Conservation (phyloP, 1,139 yeast genomes). For the Diutina ranongensis region DNA sequence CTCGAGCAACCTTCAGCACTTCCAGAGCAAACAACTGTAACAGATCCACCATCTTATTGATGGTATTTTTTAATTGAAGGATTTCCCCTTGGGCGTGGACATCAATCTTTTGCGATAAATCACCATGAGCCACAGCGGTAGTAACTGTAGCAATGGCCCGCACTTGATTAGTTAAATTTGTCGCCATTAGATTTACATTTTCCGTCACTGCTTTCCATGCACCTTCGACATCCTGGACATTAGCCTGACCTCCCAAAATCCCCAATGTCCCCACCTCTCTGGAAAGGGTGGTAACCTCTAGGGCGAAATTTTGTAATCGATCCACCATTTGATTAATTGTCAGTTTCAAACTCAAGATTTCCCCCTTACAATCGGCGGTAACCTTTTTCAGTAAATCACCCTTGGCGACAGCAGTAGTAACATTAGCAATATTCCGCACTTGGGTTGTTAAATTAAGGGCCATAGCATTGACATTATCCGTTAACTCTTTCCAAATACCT, state of each 20-base stretch:
- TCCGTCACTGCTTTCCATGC: constrained; percentile 91
- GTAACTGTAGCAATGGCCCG: constrained; percentile 86
- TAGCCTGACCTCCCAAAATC: constrained; percentile 83
- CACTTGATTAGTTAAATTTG: constrained; percentile 79
- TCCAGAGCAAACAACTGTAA: constrained; percentile 80
- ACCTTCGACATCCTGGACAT: constrained; percentile 86
- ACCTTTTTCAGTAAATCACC: constrained; percentile 82
- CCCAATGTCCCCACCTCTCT: constrained; percentile 88
- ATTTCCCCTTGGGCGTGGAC: constrained; percentile 88
- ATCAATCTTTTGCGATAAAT: constrained; percentile 74
- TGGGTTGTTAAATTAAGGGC: constrained; percentile 79
- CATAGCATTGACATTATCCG: constrained; percentile 88
- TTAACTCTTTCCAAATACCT: constrained; percentile 83
- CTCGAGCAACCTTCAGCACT: constrained; percentile 82
- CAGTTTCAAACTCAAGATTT: constrained; percentile 66
- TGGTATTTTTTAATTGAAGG: constrained; percentile 65
- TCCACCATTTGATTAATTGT: constrained; percentile 82
- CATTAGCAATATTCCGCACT: constrained; percentile 82
- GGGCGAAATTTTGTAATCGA: constrained; percentile 77
- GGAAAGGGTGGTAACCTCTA: constrained; percentile 78
- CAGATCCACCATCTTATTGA: constrained; percentile 87
- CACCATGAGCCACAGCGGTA: constrained; percentile 89
- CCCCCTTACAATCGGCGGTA: constrained; percentile 84
- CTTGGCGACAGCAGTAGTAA: constrained; percentile 86
- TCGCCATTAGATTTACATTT: constrained; percentile 84